These are phyloP conservation scores for Butyriboletus loyo DNA, from an alignment of 768 basidiomycete species.

Conservation along the genomic window DNA sequence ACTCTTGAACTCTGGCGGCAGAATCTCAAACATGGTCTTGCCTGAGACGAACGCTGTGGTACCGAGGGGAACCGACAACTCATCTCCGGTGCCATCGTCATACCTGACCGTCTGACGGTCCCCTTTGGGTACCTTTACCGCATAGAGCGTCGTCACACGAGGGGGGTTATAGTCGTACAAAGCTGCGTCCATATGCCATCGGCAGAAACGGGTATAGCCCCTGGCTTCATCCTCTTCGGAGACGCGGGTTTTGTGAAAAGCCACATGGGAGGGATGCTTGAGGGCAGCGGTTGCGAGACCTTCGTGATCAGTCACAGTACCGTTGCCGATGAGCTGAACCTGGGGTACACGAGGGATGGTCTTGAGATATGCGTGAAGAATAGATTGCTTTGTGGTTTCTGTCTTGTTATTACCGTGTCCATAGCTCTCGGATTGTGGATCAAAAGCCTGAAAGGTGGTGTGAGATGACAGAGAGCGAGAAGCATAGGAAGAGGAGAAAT, in stretches of 20 bases:
- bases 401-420: slow-evolving; percentile 92
- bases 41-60: slow-evolving; percentile 85
- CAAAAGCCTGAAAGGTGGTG: slow-evolving; percentile 60
- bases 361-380: slow-evolving; percentile 87
- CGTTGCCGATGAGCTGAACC: slow-evolving; percentile 92
- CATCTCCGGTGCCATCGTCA: slow-evolving; percentile 86
- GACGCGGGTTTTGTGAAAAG: slow-evolving; percentile 81
- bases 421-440: slow-evolving; percentile 58
- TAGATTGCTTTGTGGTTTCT: slow-evolving; percentile 66
- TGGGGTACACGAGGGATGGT: slow-evolving; percentile 86
- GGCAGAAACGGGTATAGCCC: slow-evolving; percentile 81
- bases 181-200: slow-evolving; percentile 93
- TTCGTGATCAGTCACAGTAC: slow-evolving; percentile 74
- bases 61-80: slow-evolving; percentile 76
- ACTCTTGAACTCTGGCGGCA: slow-evolving; percentile 70
- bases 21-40: slow-evolving; percentile 80
- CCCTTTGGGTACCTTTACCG: slow-evolving; percentile 68
- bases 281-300: slow-evolving; percentile 76
- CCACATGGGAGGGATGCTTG: slow-evolving; percentile 82
- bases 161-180: slow-evolving; percentile 80
- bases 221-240: slow-evolving; percentile 69
- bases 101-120: slow-evolving; percentile 63
- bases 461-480: background rate
- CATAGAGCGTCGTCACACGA: slow-evolving; percentile 85
- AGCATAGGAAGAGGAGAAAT: background rate